A percentile compares a stretch with the other conserved stretches of the same genome.
phyloP scores from a whole-genome alignment of 257 asterid genomes.

The Orobanche coerulescens region DNA sequence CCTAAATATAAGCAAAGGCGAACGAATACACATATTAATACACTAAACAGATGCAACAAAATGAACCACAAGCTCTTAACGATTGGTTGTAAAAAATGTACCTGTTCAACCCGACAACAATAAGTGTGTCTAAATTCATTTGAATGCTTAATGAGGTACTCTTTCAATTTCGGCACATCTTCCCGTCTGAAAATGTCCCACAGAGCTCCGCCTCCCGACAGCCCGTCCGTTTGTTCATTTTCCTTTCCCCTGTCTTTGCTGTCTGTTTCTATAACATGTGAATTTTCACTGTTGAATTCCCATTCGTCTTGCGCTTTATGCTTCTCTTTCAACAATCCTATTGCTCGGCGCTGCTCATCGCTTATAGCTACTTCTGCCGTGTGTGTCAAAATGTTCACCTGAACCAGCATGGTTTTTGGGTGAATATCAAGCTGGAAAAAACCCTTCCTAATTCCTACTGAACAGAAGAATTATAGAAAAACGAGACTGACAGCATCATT shows the following conservation, averaged over 20 bases:
- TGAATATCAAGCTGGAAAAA: background rate
- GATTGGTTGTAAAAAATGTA: slow-evolving; percentile 1
- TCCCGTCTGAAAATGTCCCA: slow-evolving; percentile 95
- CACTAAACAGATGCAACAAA: slow-evolving; percentile 10
- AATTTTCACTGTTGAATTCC: slow-evolving; percentile 29
- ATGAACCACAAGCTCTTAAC: background rate
- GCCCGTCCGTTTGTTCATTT: slow-evolving; percentile 17
- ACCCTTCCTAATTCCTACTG: background rate
- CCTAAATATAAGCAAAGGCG: slow-evolving; percentile 37
- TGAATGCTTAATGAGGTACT: slow-evolving; percentile 63
- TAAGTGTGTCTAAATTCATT: slow-evolving; percentile 76
- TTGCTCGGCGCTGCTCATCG: slow-evolving; percentile 52
- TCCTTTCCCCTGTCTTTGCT: background rate
- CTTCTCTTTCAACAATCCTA: slow-evolving; percentile 47
- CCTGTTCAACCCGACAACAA: slow-evolving; percentile 78
- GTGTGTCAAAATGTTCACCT: slow-evolving; percentile 93
- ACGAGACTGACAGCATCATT: background rate
- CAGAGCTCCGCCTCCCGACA: slow-evolving; percentile 56
- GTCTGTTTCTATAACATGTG: background rate
- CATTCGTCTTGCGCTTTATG: slow-evolving; percentile 67
- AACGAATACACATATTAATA: background rate
- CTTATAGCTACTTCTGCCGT: slow-evolving; percentile 52
- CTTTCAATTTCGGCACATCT: slow-evolving; percentile 69
- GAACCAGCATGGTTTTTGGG: slow-evolving; percentile 20
- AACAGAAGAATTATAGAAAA: background rate